phyloP scores from a whole-genome alignment of 768 basidiomycete species.

The Macrolepiota fuliginosa region DNA sequence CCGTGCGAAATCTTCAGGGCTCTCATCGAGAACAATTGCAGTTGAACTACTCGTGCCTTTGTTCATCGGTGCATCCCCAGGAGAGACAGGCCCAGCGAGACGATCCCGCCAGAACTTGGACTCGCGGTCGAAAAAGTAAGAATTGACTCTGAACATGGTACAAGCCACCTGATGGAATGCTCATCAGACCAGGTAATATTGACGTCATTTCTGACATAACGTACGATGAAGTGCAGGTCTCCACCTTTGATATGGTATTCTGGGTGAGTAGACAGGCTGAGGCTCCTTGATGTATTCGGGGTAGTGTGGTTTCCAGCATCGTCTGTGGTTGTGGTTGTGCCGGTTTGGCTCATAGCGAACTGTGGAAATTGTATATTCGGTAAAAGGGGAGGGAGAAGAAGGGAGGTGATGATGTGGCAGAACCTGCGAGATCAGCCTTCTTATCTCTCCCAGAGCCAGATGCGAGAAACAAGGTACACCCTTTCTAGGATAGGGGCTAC shows the following conservation, averaged over 20 bases:
- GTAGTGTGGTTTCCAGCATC: too few species aligned
- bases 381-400: not conserved
- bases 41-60: slow-evolving; percentile 30
- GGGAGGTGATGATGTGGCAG: not conserved
- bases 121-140: slow-evolving; percentile 53
- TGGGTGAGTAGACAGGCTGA: too few species aligned
- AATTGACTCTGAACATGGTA: slow-evolving; percentile 44
- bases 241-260: not conserved
- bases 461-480: not conserved
- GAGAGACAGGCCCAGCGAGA: slow-evolving; percentile 23
- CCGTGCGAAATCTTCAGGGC: slow-evolving; percentile 47
- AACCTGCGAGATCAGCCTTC: not conserved
- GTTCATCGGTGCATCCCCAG: slow-evolving; percentile 25
- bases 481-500: not conserved
- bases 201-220: not conserved
- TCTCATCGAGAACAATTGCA: slow-evolving; percentile 39
- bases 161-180: not conserved
- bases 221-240: not conserved
- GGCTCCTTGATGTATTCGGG: too few species aligned
- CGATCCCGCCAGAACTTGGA: slow-evolving; percentile 41
- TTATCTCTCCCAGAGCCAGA: not conserved
- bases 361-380: not conserved
- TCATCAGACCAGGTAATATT: not conserved
- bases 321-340: too few species aligned
- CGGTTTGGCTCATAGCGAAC: too few species aligned